phyloP scores from a whole-genome alignment of 1,284 basidiomycete species.

The Ceratobasidium sp. region DNA sequence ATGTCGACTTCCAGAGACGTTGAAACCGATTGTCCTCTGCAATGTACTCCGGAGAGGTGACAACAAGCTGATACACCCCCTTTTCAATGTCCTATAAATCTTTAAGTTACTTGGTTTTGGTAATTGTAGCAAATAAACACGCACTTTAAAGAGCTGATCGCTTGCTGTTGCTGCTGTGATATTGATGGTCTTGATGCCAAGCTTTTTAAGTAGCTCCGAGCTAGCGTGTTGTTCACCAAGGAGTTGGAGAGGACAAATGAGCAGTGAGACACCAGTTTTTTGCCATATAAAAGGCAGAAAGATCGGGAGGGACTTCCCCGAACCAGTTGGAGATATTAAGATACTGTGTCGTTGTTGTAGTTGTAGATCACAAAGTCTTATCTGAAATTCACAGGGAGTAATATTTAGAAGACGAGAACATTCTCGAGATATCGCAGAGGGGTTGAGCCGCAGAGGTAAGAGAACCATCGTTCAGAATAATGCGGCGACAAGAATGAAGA shows the following conservation, averaged over 20 bases:
- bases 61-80: not conserved
- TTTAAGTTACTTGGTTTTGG: not conserved
- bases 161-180: slow-evolving; percentile 5
- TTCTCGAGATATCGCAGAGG: not conserved
- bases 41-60: slow-evolving; percentile 18
- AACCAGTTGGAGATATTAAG: slow-evolving; percentile 29
- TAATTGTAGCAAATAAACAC: no score
- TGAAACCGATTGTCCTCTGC: slow-evolving; percentile 4
- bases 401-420: not conserved
- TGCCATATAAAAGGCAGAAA: slow-evolving; percentile 20
- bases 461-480: slow-evolving; percentile 1
- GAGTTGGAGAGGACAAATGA: slow-evolving; percentile 21
- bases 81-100: slow-evolving; percentile 3
- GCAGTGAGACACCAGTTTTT: slow-evolving; percentile 5
- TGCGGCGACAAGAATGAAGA: not conserved
- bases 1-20: slow-evolving; percentile 1
- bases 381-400: slow-evolving; percentile 14
- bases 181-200: not conserved
- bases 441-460: not conserved
- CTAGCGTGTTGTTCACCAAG: slow-evolving; percentile 7
- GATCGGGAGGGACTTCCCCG: slow-evolving; percentile 33
- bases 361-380: slow-evolving; percentile 10
- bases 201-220: not conserved
- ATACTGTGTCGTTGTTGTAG: not conserved
- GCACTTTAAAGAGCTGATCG: not conserved